Evolutionary conservation across 805 yeast species (phyloP), one percentile per base, ranked within the genome.

Genomic region (Starmerella etchellsii): DNA sequence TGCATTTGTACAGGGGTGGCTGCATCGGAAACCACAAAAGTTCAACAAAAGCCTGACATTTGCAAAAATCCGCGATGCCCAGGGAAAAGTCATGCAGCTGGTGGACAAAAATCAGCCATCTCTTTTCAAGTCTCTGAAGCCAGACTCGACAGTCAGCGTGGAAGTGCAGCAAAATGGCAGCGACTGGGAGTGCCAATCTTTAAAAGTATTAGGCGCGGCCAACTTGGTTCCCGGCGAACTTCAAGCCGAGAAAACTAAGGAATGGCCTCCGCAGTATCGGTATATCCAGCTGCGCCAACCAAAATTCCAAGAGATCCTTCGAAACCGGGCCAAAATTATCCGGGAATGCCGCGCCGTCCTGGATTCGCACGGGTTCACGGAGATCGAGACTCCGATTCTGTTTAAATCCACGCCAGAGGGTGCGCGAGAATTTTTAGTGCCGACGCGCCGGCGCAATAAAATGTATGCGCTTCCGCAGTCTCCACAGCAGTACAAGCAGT

Each of bases 351-450:
- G 74, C 22, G 30, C 46, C 0, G 57, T 56, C 2, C 54, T 70
- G 21, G 67, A 67, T 31, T 40, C 51, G 0, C 51, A 60, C 16
- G 62, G 61, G 1, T 91, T 91, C 58, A 71, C 72, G 0, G 97
- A 91, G 55, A 69, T 91, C 23, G 98, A 88, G 57, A 91, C 98
- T 0, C 98, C 98, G 1, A 58, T 88, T 6, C 62, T 91, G 23
- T 91, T 91, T 68, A 87, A 91, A 55, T 81, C 95, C 1, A 91
- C 98, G 0, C 98, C 98, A 0, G 98, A 91, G 60, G 98, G 98
- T 14, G 98, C 98, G 1, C 68, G 94, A 29, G 99, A 91, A 60
- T 91, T 88, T 57, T 61, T 91, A 36, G 96, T 91, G 0, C 98
- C 98, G 1, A 83, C 96, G 0, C 69, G 97, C 49, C 63, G 70